phyloP scores from a whole-genome alignment of 169 alveolate species.

The Plasmodium chabaudi region DNA sequence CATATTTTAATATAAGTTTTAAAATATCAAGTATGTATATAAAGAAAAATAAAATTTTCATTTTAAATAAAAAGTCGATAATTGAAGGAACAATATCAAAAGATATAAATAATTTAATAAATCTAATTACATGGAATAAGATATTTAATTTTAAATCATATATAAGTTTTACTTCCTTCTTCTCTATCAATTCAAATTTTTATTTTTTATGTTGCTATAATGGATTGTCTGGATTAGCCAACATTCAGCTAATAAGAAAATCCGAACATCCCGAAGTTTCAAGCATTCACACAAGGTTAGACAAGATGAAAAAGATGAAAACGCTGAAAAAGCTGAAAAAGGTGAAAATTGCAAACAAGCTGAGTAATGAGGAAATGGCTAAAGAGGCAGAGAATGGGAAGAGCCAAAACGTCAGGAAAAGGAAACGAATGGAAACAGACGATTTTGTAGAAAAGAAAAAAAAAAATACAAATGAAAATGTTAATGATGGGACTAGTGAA shows the following conservation, averaged over 20 bases:
- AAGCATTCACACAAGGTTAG: no score
- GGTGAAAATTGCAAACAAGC: no score
- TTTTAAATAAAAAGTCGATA: constrained; percentile 7
- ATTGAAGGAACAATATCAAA: constrained; percentile 34
- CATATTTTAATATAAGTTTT: constrained; percentile 13
- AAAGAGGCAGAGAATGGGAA: no score
- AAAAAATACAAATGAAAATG: background rate
- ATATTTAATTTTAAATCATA: constrained; percentile 5
- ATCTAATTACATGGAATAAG: constrained; percentile 25
- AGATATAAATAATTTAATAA: constrained; percentile 12
- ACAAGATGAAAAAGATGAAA: no score
- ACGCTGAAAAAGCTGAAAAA: no score
- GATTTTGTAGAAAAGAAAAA: background rate
- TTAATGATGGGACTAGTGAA: no score
- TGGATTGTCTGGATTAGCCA: constrained; percentile 28
- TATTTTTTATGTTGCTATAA: constrained; percentile 38
- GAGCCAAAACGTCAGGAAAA: background rate
- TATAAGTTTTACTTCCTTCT: background rate
- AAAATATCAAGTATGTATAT: background rate
- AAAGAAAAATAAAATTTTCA: constrained; percentile 23
- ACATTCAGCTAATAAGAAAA: constrained; percentile 2
- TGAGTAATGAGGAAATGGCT: no score
- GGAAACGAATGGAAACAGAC: background rate
- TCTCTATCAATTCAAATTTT: background rate
- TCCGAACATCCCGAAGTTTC: no score